Base-by-base conservation (phyloP, 306 rosid species). In the Herpetospermum pedunculosum region DNA sequence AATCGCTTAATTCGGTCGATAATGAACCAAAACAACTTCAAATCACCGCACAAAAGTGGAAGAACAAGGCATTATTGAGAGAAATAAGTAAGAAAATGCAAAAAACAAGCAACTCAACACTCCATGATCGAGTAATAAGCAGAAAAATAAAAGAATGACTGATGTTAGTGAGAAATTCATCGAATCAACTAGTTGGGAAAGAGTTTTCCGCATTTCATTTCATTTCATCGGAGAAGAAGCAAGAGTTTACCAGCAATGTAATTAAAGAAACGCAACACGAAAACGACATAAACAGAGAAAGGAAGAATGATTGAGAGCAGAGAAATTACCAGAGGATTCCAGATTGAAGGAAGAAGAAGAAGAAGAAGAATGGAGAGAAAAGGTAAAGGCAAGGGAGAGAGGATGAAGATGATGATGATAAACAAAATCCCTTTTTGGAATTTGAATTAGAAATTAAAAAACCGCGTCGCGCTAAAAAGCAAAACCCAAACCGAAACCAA, bases 301-400 rank as follows among this genome's bases (percentile, higher is more conserved):
- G 2, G 12, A 67, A 21, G 3, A 40, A 67, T 41, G 13, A 37
- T 40, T 5, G 34, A 23, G 35, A 67, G 21, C 13, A 67, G 72
- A 69, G 73, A 69, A 69, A 44, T 46, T 44, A 69, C 74, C 74
- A 25, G 74, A 44, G 55, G 40, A 15, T 44, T 69, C 53, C 10
- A 43, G 48, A 7, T 60, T 38, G 30, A 37, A 64, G 10, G 46
- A 19, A 8, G 70, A 57, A 1, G 64, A 57, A 57, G 63, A 57
- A 57, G 59, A 54, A 23, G 32, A 35, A 18, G 8, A 49, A 40
- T 30, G 37, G 8, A 69, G 41, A 43, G 57, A 2, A 26, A 69
- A 26, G 74, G n/a, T 6, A 43, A 64, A 65, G 53, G 35, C 19
- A 68, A 1, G 6, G 47, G 8, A 60, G 52, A 38, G 34, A 68